phyloP scores from a whole-genome alignment of 176 grass and related monocot species.

The Eleusine indica region DNA sequence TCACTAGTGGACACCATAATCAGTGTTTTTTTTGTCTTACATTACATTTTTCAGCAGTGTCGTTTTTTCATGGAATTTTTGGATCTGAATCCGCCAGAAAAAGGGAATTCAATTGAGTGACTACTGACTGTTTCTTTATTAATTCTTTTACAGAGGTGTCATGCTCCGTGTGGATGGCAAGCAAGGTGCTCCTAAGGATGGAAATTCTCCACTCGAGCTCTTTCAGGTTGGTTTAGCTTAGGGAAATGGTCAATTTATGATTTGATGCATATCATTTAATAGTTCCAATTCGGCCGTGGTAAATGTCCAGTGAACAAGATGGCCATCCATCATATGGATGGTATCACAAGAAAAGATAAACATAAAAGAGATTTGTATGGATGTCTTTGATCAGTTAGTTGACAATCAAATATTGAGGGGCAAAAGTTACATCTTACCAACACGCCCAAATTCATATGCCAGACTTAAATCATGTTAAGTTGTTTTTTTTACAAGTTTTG shows the following conservation, averaged over 20 bases:
- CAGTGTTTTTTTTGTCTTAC: neutral
- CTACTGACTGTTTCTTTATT: slow-evolving; percentile 8
- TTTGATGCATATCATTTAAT: neutral
- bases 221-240: slow-evolving; percentile 70
- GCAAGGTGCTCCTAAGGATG: slow-evolving; percentile 98
- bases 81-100: neutral
- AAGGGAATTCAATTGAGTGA: slow-evolving; percentile 23
- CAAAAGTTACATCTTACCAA: neutral
- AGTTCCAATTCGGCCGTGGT: neutral
- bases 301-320: neutral
- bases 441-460: neutral
- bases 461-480: too few relatives aligned
- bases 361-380: slow-evolving; percentile 18
- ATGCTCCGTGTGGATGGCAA: slow-evolving; percentile 98
- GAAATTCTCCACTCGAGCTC: slow-evolving; percentile 89
- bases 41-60: neutral
- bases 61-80: slow-evolving; percentile 14
- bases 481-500: too few relatives aligned
- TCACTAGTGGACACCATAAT: neutral
- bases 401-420: neutral
- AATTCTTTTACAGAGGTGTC: slow-evolving; percentile 60
- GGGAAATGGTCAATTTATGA: slow-evolving; percentile 1
- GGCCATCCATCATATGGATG: neutral
- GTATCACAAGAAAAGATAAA: slow-evolving; percentile 16
- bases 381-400: neutral